Base-by-base conservation (phyloP, 805 yeast genomes). In the Debaryomyces maramus region DNA sequence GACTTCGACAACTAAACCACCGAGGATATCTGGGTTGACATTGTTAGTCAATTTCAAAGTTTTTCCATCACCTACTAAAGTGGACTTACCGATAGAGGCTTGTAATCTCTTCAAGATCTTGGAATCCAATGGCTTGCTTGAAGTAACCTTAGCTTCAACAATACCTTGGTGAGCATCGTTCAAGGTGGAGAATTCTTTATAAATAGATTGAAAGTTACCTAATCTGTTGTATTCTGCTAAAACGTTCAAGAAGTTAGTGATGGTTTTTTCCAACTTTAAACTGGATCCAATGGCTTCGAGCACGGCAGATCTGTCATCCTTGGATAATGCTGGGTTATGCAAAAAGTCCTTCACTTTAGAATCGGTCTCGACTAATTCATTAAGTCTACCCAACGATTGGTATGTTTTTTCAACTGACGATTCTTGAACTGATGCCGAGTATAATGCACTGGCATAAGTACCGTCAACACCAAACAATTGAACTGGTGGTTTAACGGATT, bases 391-490 rank as follows among this genome's bases (percentile, higher is more conserved):
- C 57, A 93, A 80, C 30, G 90, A 80, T 58, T 73, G 73, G 55
- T 76, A 75, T 41, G 90, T 83, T 47, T 81, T 68, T 42, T 83
- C 91, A 53, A 89, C 72, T 7, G 88, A 73, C 24, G 95, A 78
- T 53, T 80, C 81, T 75, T 87, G 84, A 52, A 84, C 84, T 41
- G 98, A 84, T 16, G 98, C 97, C 40, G 90, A 75, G 80, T 83
- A 91, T 56, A 93, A 78, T 36, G 99, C 97, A 43, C 88, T 78
- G 54, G 98, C 99, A 69, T 91, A 91, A 50, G 98, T 89, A 62
- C 98, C 99, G 54, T 90, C 97, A 53, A 91, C 72, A 50, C 98
- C 98, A 60, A 79, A 91, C 64, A 91, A 78, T 78, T 89, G 96
- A 49, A 91, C 86, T 41, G 98, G 97, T 39, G 95, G 89, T 68